These are phyloP conservation scores for Triticum timopheevii DNA, from an alignment of 176 grass and related monocot species.

Conservation along the genomic window DNA sequence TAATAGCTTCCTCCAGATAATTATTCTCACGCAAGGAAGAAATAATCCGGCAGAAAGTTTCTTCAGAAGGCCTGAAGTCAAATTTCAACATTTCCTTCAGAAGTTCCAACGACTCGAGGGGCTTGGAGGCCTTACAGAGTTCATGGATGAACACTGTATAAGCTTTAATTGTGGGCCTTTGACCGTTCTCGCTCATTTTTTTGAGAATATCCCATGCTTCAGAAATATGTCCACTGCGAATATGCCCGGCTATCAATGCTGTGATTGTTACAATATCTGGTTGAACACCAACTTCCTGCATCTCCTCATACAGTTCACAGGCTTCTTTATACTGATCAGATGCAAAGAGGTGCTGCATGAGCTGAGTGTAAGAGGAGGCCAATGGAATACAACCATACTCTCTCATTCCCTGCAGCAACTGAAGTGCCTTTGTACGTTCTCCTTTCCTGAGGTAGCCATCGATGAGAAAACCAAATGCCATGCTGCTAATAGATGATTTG, in stretches of 20 bases:
- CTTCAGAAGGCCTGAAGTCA: slow-evolving; percentile 49
- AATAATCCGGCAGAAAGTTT: slow-evolving; percentile 43
- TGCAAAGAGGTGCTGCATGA: slow-evolving; percentile 70
- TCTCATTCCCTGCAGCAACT: slow-evolving; percentile 56
- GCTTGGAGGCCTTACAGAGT: slow-evolving; percentile 68
- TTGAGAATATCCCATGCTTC: slow-evolving; percentile 62
- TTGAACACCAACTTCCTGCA: slow-evolving; percentile 52
- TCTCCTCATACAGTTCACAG: slow-evolving; percentile 65
- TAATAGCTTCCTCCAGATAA: slow-evolving; percentile 48
- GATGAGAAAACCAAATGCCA: slow-evolving; percentile 50
- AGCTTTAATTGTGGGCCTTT: slow-evolving; percentile 58
- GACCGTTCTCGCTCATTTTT: slow-evolving; percentile 48
- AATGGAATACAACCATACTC: slow-evolving; percentile 47
- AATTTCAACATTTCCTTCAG: slow-evolving; percentile 58
- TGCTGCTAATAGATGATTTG: slow-evolving; percentile 33
- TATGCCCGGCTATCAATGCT: slow-evolving; percentile 59
- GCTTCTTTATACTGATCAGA: slow-evolving; percentile 53
- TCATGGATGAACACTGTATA: slow-evolving; percentile 81
- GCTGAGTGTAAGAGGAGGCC: slow-evolving; percentile 73
- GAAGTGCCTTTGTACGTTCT: slow-evolving; percentile 49
- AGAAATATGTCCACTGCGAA: slow-evolving; percentile 57
- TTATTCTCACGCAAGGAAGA: slow-evolving; percentile 46
- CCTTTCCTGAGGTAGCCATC: slow-evolving; percentile 64
- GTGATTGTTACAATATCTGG: slow-evolving; percentile 63
- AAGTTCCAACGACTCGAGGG: slow-evolving; percentile 62